A percentile compares a stretch with the other conserved stretches of the same genome.
These are phyloP conservation scores for Xylaria sp. DNA, from an alignment of 2,329 filamentous ascomycete species.

Conservation along the genomic window DNA sequence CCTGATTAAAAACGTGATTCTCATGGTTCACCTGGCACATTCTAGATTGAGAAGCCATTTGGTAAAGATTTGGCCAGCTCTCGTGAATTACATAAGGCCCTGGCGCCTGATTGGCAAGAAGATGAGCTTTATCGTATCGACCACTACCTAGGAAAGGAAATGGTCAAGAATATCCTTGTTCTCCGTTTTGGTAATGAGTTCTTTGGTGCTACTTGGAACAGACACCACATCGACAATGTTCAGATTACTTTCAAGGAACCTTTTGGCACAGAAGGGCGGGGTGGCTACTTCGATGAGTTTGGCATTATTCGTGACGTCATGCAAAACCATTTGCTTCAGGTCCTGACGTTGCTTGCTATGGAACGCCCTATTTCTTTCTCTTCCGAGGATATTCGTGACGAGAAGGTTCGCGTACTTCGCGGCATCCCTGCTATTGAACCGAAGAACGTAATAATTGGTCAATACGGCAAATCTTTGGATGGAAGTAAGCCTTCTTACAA, in stretches of 20 bases:
- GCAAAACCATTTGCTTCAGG: conserved; percentile 99
- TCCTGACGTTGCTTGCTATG: conserved; percentile 96
- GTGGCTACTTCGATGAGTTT: conserved; percentile 99
- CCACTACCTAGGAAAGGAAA: conserved; percentile 99
- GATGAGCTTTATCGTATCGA: conserved; percentile 99
- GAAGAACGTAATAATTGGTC: conserved; percentile 99
- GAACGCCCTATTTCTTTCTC: conserved; percentile 98
- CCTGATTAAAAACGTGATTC: conserved; percentile 7
- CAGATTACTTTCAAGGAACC: conserved; percentile 99
- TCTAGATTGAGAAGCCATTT: conserved; percentile 97
- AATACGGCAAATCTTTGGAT: conserved; percentile 96
- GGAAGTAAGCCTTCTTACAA: conserved; percentile 98
- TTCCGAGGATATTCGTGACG: conserved; percentile 96
- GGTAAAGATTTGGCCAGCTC: conserved; percentile 97
- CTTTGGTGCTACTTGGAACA: conserved; percentile 98
- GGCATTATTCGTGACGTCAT: conserved; percentile 99
- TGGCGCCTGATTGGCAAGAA: conserved; percentile 98
- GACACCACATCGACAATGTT: conserved; percentile 98
- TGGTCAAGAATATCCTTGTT: conserved; percentile 99
- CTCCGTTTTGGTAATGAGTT: conserved; percentile 98
- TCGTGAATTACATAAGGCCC: conserved; percentile 90
- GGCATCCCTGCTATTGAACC: conserved; percentile 95
- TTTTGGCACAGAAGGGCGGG: conserved; percentile 96
- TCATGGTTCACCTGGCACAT: conserved; percentile 24
- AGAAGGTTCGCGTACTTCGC: conserved; percentile 96